Conservation (phyloP, 2,329 filamentous ascomycete genomes). For the Claviceps monticola region DNA sequence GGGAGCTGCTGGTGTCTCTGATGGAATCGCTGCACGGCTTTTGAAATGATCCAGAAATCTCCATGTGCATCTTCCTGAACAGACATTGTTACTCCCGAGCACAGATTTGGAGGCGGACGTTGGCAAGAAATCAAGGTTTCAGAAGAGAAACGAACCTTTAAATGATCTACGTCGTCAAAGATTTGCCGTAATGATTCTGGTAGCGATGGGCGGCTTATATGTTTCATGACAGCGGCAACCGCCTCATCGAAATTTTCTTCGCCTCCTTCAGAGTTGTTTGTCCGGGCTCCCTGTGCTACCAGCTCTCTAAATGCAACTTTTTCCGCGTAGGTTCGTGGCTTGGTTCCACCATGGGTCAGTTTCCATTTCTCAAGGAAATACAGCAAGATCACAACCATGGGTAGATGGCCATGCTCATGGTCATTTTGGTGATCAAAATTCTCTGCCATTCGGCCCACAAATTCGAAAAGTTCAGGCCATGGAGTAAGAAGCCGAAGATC, state of each 20-base stretch:
- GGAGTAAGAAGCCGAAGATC: slow-evolving; percentile 75
- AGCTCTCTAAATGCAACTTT: slow-evolving; percentile 70
- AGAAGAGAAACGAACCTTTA: slow-evolving; percentile 33
- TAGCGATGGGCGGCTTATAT: slow-evolving; percentile 55
- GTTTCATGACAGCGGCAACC: slow-evolving; percentile 72
- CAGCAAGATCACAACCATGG: slow-evolving; percentile 71
- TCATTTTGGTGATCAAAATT: slow-evolving; percentile 56
- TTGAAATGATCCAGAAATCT: slow-evolving; percentile 80
- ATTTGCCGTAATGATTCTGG: slow-evolving; percentile 61
- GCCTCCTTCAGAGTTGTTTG: slow-evolving; percentile 63
- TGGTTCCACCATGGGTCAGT: slow-evolving; percentile 47
- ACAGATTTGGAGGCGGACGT: background rate
- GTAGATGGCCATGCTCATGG: slow-evolving; percentile 83
- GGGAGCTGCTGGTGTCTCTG: slow-evolving; percentile 59
- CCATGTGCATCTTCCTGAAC: slow-evolving; percentile 13
- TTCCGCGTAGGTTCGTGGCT: slow-evolving; percentile 65
- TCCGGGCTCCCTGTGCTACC: slow-evolving; percentile 54
- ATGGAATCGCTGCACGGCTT: slow-evolving; percentile 67
- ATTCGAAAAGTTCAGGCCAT: slow-evolving; percentile 67
- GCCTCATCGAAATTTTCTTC: slow-evolving; percentile 98
- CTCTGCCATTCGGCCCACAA: slow-evolving; percentile 51
- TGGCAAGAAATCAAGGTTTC: background rate
- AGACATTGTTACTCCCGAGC: background rate
- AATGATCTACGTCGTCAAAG: slow-evolving; percentile 49
- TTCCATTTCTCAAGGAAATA: slow-evolving; percentile 78